A percentile compares a stretch with the other conserved stretches of the same genome.
Conservation (phyloP, 352 stramenopile species). For the Phytophthora megakarya region DNA sequence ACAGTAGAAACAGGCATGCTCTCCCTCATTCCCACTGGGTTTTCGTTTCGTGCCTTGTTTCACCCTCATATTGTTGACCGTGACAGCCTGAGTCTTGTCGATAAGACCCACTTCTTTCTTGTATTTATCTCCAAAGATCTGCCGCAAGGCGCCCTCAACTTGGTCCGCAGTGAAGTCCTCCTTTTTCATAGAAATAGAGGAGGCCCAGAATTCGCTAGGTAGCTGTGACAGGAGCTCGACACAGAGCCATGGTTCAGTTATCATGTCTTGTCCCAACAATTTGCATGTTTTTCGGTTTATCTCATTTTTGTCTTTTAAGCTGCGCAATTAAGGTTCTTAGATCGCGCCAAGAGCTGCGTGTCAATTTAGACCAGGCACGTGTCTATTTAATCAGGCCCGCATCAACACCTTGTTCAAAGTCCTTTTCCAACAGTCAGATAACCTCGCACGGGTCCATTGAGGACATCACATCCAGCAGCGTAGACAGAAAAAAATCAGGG, state of each 20-base stretch:
- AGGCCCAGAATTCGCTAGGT: slow-evolving; percentile 19
- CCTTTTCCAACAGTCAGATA: slow-evolving; percentile 4
- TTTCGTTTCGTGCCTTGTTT: slow-evolving; percentile 12
- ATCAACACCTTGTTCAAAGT: slow-evolving; percentile 1
- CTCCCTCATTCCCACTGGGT: background rate
- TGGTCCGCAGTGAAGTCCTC: slow-evolving; percentile 6
- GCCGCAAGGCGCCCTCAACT: slow-evolving; percentile 8
- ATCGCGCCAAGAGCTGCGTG: background rate
- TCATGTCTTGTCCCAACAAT: slow-evolving; percentile 7
- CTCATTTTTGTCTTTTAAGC: slow-evolving; percentile 16
- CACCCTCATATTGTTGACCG: background rate
- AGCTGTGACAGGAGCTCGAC: slow-evolving; percentile 7
- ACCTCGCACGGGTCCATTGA: slow-evolving; percentile 19
- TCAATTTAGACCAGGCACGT: background rate
- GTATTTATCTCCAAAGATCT: slow-evolving; percentile 19
- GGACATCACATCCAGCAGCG: slow-evolving; percentile 9
- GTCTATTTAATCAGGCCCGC: slow-evolving; percentile 9
- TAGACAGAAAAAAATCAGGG: slow-evolving; percentile 12
- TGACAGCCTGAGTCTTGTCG: background rate
- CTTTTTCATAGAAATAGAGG: slow-evolving; percentile 15
- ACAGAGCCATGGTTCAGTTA: slow-evolving; percentile 16
- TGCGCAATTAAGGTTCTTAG: slow-evolving; percentile 5
- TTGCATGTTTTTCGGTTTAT: slow-evolving; percentile 19
- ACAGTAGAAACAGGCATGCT: slow-evolving; percentile 4
- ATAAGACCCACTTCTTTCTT: slow-evolving; percentile 14